phyloP scores from a whole-genome alignment of 768 basidiomycete species.

The Trametes villosa region DNA sequence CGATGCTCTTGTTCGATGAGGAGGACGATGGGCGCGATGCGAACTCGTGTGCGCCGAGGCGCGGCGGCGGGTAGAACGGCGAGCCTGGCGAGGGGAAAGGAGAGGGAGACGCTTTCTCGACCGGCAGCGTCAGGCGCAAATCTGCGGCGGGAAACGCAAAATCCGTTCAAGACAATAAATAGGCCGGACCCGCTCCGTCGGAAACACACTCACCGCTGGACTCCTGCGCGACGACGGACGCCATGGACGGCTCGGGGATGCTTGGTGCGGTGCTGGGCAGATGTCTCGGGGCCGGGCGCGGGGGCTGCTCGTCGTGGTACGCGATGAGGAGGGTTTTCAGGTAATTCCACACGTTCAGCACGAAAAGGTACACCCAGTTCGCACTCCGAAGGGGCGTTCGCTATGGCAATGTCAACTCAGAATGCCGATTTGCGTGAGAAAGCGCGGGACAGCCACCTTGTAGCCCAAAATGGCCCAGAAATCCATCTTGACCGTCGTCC shows the following conservation, averaged over 20 bases:
- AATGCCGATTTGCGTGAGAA: constrained; percentile 11
- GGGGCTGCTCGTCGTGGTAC: constrained; percentile 22
- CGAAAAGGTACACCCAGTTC: constrained; percentile 19
- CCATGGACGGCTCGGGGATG: constrained; percentile 21
- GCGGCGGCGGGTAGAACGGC: constrained; percentile 69
- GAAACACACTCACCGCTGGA: constrained; percentile 22
- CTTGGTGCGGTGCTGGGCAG: neutral
- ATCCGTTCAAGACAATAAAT: constrained; percentile 19
- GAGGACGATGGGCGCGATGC: constrained; percentile 49
- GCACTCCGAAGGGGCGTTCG: constrained; percentile 24
- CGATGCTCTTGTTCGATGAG: constrained; percentile 20
- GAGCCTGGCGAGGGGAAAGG: constrained; percentile 69
- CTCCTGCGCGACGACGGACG: constrained; percentile 31
- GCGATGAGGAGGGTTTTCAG: constrained; percentile 23
- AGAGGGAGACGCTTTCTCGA: constrained; percentile 48
- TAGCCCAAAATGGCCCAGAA: constrained; percentile 11
- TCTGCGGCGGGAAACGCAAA: constrained; percentile 26
- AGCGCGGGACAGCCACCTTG: constrained; percentile 6
- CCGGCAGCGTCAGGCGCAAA: constrained; percentile 33
- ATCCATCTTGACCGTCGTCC: constrained; percentile 3
- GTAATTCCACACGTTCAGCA: constrained; percentile 12
- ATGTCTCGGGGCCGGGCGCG: constrained; percentile 2
- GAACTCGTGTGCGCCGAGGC: constrained; percentile 70
- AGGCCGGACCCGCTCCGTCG: constrained; percentile 5
- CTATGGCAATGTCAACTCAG: constrained; percentile 27